Percentiles rank a stretch among this genome's conserved stretches.
These are phyloP conservation scores for Fusarium succisae DNA, from an alignment of 2,329 filamentous ascomycete species.

Conservation along the genomic window DNA sequence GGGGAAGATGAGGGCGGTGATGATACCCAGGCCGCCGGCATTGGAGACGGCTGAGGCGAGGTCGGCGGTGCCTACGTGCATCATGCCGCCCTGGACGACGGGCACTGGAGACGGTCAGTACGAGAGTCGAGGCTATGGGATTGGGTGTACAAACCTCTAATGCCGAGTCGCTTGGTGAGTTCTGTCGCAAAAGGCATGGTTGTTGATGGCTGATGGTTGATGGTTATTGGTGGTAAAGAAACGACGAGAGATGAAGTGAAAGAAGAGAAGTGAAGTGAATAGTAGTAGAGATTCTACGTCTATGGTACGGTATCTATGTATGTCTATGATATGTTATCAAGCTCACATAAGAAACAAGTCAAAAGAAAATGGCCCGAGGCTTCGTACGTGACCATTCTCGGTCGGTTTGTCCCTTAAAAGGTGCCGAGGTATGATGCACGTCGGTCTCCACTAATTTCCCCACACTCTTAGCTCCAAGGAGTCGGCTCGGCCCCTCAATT, in stretches of 20 bases:
- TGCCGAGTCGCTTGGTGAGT: constrained; percentile 66
- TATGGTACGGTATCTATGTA: not conserved
- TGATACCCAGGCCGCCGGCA: constrained; percentile 83
- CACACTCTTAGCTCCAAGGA: constrained; percentile 4
- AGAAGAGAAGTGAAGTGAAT: not conserved
- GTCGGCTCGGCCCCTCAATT: constrained; percentile 29
- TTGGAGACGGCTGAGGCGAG: constrained; percentile 80
- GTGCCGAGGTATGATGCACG: constrained; percentile 35
- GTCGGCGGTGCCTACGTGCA: constrained; percentile 85
- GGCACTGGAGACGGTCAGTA: constrained; percentile 64
- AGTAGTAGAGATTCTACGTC: not conserved
- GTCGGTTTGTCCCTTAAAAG: not conserved
- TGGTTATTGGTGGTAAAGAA: not conserved
- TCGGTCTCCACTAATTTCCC: not conserved
- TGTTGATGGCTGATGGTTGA: not conserved
- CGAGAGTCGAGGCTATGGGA: not conserved
- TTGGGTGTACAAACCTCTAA: constrained; percentile 51
- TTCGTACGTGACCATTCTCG: not conserved
- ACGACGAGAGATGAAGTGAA: not conserved
- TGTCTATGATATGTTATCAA: not conserved
- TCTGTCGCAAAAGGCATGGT: constrained; percentile 68
- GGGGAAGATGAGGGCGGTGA: constrained; percentile 92
- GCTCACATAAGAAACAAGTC: not conserved
- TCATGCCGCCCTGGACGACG: constrained; percentile 87
- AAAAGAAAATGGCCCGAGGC: constrained; percentile 17